These are phyloP conservation scores for Prunus mume DNA, from an alignment of 306 rosid genomes.

Conservation along the genomic window DNA sequence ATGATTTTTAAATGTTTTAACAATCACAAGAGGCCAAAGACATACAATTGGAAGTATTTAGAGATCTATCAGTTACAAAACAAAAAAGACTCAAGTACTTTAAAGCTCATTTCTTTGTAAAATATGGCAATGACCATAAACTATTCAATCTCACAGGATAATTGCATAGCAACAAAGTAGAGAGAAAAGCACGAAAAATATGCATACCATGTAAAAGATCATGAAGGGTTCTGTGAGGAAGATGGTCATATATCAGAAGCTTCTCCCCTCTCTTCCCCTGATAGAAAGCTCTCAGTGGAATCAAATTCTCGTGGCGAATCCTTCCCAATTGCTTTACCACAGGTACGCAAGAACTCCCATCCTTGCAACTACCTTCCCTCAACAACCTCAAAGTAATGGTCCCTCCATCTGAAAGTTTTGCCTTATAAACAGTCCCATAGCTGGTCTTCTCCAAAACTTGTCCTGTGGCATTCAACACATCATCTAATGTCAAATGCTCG, in stretches of 20 bases:
- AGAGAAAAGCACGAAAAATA: neutral
- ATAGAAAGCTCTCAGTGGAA: constrained; percentile 94
- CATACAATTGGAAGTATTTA: neutral
- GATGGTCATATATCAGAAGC: constrained; percentile 85
- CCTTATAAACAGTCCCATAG: constrained; percentile 95
- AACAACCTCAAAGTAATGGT: constrained; percentile 82
- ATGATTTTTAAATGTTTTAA: neutral
- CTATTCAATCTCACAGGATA: neutral
- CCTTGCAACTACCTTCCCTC: constrained; percentile 95
- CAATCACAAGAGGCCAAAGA: neutral
- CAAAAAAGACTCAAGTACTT: neutral
- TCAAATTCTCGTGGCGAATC: constrained; percentile 89
- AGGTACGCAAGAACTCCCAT: constrained; percentile 64
- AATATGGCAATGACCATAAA: constrained; percentile 10
- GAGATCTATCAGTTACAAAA: neutral
- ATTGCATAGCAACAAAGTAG: constrained; percentile 6
- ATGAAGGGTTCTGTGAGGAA: constrained; percentile 68
- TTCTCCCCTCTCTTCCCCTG: constrained; percentile 97
- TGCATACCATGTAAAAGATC: constrained; percentile 86
- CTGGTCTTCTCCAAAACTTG: constrained; percentile 95
- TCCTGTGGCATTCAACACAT: constrained; percentile 94
- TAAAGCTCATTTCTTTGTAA: neutral
- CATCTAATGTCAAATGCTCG: constrained; percentile 89
- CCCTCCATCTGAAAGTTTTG: constrained; percentile 92
- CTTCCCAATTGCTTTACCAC: constrained; percentile 82